Conservation (phyloP, 345 rosid genomes). For the Eucalyptus cloeziana region DNA sequence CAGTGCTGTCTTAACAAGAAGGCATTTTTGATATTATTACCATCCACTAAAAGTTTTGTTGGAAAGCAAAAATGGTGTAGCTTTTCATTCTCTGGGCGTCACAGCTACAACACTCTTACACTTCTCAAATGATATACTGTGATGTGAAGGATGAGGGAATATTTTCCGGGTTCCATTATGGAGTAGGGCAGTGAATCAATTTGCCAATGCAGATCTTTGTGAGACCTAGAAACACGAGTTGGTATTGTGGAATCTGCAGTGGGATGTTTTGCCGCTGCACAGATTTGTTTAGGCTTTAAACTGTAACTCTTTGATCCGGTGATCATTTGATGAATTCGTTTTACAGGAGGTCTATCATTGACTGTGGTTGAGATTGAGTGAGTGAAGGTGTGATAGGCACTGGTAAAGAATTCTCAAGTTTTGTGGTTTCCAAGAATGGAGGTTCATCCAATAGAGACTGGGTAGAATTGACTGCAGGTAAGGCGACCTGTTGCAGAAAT, state of each 20-base stretch:
- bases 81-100: not conserved
- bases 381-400: not conserved
- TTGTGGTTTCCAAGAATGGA: not conserved
- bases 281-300: not conserved
- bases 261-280: not conserved
- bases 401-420: not conserved
- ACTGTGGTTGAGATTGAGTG: not conserved
- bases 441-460: not conserved
- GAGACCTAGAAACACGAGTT: not conserved
- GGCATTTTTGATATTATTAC: not conserved
- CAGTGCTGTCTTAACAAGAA: constrained; percentile 78
- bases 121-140: no score
- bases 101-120: not conserved
- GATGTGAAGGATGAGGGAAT: no score
- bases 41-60: not conserved
- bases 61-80: not conserved
- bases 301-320: not conserved
- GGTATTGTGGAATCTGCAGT: not conserved
- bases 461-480: not conserved
- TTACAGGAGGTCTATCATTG: not conserved
- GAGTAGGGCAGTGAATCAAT: no score
- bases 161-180: no score
- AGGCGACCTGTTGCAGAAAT: not conserved
- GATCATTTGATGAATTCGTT: not conserved
- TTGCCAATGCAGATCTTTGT: no score